Base-by-base conservation (phyloP, 1,284 basidiomycete species). In the Apiotrichum brassicae region DNA sequence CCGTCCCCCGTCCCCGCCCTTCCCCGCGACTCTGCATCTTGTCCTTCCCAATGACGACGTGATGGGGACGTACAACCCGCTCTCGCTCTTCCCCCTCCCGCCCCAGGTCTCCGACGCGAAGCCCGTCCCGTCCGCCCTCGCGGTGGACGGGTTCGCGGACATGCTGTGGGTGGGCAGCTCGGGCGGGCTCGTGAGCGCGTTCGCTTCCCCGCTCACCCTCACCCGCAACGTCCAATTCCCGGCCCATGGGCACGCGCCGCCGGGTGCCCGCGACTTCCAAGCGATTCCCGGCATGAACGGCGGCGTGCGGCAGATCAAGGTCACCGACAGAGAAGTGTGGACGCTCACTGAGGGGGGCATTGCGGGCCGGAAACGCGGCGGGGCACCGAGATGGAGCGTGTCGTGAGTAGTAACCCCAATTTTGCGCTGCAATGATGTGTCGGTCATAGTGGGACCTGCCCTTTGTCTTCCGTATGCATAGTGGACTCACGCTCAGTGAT, bases 121-220 rank as follows among this genome's bases (percentile, higher is more conserved):
- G 51, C 70, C 71, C 1, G 53, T 64, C 25, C 63, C 72, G 0
- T 84, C 85, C 19, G 79, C 86, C 0, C 77, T 97, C 52, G 80
- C 83, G 4, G 91, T 97, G 67, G 93, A 97, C 73, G 85, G 89
- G 6, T 84, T 86, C 36, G 86, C 87, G 2, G 92, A 97, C 71
- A 81, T 86, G 13, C 76, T 97, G 32, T 95, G 92, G 91, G 78
- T 85, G 41, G 93, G 91, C 38, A 80, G 81, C 18, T 81, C 83
- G 46, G 74, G 81, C 33, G 93, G 94, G 7, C 77, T 78, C 55
- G 78, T 95, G 49, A 75, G 79, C 30, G 85, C 87, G 1, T 83
- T 85, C 65, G 84, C 87, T 68, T 81, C 84, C 14, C 76, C 76
- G 23, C 63, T 75, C 2, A 61, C 68, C 3, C 69, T 75, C 43